Conservation (phyloP, 805 yeast genomes). For the Candida anglica region DNA sequence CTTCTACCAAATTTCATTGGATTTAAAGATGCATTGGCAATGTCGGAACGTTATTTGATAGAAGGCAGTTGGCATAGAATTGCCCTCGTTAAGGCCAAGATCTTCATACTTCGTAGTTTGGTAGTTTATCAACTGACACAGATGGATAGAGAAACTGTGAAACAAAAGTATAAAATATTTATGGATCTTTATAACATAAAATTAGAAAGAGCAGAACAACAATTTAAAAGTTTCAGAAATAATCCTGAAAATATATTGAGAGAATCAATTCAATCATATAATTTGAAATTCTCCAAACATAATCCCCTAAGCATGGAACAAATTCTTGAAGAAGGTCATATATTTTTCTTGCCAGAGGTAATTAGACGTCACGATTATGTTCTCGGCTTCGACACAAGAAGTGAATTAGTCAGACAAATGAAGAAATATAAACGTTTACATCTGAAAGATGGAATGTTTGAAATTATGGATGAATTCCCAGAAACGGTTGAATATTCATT, state of each 20-base stretch:
- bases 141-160: not conserved
- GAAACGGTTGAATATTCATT: constrained; percentile 27
- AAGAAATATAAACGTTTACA: not conserved
- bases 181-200: constrained; percentile 1
- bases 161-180: not conserved
- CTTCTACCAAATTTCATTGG: no score
- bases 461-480: constrained; percentile 30
- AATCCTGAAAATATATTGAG: no score
- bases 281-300: not conserved
- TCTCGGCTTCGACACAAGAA: not conserved
- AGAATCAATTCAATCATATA: constrained; percentile 1
- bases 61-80: no score
- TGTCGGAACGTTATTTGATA: no score
- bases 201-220: no score
- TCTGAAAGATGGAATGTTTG: constrained; percentile 14
- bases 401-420: not conserved
- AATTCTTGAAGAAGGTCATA: not conserved
- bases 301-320: not conserved
- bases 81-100: no score
- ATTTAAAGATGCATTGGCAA: no score
- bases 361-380: not conserved
- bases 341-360: not conserved
- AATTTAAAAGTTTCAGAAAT: no score
- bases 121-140: no score
- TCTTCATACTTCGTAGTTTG: no score